Evolutionary conservation across 257 asterid genomes (phyloP).

Genomic region (Gentiana macrophylla): DNA sequence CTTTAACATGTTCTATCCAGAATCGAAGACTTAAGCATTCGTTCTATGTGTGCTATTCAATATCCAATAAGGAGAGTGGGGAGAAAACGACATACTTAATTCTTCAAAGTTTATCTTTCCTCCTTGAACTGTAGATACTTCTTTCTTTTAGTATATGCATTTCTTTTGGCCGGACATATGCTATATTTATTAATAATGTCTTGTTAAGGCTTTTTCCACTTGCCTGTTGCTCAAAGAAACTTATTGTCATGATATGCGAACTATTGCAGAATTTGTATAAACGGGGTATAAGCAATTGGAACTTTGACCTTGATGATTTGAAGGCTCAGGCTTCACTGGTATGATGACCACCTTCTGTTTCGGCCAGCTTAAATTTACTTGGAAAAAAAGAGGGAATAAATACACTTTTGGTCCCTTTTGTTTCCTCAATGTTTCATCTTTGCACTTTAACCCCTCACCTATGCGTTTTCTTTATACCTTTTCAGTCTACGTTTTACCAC

Average conservation of each 20-base stretch:
- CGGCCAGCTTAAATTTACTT: not conserved
- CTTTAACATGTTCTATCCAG: too few species aligned
- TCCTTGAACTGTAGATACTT: not conserved
- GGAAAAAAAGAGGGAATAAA: not conserved
- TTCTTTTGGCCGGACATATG: not conserved
- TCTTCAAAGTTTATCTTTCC: too few species aligned
- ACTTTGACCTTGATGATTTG: slow-evolving; percentile 61
- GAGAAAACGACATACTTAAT: too few species aligned
- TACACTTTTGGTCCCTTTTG: too few species aligned
- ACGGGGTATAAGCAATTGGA: slow-evolving; percentile 65
- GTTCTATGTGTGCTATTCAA: too few species aligned
- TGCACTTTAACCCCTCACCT: too few species aligned
- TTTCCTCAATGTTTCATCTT: too few species aligned
- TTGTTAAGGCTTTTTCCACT: not conserved
- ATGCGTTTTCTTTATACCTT: too few species aligned
- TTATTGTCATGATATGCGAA: not conserved
- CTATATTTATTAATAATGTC: slow-evolving; percentile 4
- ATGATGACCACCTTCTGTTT: slow-evolving; percentile 3
- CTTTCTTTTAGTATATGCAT: not conserved
- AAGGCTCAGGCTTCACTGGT: slow-evolving; percentile 67
- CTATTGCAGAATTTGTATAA: slow-evolving; percentile 51
- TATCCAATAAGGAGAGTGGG: not conserved
- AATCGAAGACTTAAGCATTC: too few species aligned
- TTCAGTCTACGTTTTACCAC: too few species aligned
- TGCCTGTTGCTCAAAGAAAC: not conserved